Evolutionary conservation across 139 green algal genomes (phyloP), one percentile per base, ranked within the genome.

Genomic region (Penium margaritaceum): DNA sequence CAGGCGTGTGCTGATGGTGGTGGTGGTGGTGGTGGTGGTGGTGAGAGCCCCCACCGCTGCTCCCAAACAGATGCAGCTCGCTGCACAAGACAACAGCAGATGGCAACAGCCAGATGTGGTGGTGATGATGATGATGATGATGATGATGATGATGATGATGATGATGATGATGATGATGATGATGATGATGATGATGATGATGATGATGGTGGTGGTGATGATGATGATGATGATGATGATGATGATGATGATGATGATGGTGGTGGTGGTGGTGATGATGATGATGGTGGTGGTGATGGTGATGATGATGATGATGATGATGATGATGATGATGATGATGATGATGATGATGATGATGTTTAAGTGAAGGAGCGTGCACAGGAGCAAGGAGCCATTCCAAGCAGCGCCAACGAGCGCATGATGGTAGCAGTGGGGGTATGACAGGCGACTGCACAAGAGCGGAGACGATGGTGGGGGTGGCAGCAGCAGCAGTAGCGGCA

Each of bases 181-280:
- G 46, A 57, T 57, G 46, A 57, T 57, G 46, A 57, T 57, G 46
- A 57, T 57, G 46, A 57, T 19, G 46, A 57, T 57, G 46, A 57
- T 19, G 46, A 57, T 57, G 46, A 57, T 57, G 46, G 21, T n/a
- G 46, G 21, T 19, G 21, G 46, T 57, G 46, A 57, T 57, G 46
- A 57, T 19, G 46, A 57, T 19, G 46, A 57, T 19, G 46, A 21
- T 57, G 46, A 57, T 19, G 46, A 57, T 19, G 46, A 57, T 57
- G 46, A 57, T 57, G 46, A 57, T 57, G 46, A 57, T 19, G 46
- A 57, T 57, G 46, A 57, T 57, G 46, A 57, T n/a, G 46, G 21
- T 19, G 46, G 21, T 57, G 46, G 21, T 57, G 46, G 21, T n/a
- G 46, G 21, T 57, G 46, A 57, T n/a, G 46, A 57, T 19, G 46